Base-by-base conservation (phyloP, 2,329 filamentous ascomycete genomes). In the Scytalidium sp. region DNA sequence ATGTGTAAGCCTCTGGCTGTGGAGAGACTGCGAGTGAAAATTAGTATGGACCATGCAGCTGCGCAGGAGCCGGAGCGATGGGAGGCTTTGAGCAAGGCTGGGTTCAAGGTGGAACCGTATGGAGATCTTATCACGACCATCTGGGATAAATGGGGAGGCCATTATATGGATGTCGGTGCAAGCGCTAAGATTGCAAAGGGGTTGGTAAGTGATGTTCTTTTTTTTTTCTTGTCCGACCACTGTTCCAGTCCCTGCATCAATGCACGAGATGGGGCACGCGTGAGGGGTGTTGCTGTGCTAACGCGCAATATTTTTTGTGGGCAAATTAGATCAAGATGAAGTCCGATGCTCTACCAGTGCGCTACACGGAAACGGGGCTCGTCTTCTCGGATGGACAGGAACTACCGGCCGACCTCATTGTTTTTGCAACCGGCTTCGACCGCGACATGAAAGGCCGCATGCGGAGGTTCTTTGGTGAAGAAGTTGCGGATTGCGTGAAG, bases 41-140 rank as follows among this genome's bases (percentile, higher is more conserved):
- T n/a, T 6, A 22, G 20, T 1, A 41, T 56, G 13, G 23, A 50
- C 13, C n/a, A 8, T 25, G 46, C 29, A 36, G 51, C 50, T 29
- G 20, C 22, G 7, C 9, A 32, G 17, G 47, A 57, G 27, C 50
- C 53, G 17, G 50, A 53, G 9, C 59, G 70, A 2, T 66, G 81
- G 17, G 69, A 74, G 2, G 78, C 75, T 0, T 69, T 86, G 1
- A 65, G 69, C 41, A 73, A 70, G 32, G 79, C 70, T 2, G 82
- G 82, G 0, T 85, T 85, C 68, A 70, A 72, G 44, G 65, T 80
- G 2, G 80, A 85, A 57, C 66, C 63, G 11, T 81, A 81, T 0
- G 75, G 78, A 1, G 73, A 79, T 57, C 65, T 74, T 17, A 83
- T 83, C 60, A 83, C 84, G 60, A 67, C 71, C 47, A 63, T 75